Evolutionary conservation across 768 basidiomycete species (phyloP), one percentile per base, ranked within the genome.

Genomic region (Chlorophyllum brunneum): DNA sequence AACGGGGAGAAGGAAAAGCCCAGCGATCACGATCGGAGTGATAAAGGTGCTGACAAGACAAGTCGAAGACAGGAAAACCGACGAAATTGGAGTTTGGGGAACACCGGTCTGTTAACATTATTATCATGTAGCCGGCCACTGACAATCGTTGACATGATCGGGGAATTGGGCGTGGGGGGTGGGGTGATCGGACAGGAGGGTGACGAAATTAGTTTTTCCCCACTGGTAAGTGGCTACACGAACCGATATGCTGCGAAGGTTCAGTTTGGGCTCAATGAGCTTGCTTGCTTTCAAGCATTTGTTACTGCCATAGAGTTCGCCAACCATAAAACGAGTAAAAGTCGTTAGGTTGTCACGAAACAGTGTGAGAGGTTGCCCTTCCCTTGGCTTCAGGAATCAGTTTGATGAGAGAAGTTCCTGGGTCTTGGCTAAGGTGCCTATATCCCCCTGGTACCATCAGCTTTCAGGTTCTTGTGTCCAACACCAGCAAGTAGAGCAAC

Each of bases 111-210:
- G 15, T 29, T 20, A 30, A 30, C 27, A 31, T 40, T 41, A 49
- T 40, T 27, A 40, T 15, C 18, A 18, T 2, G 18, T 30, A 39
- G 15, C 36, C 47, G 24, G 37, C 34, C 1, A 23, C 18, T 39
- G 36, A 16, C 37, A 13, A 22, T 40, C 27, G n/a, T 18, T 49
- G 48, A 13, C 10, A 18, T 41, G 48, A 49, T 49, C 48, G 27
- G 13, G 20, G 30, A 22, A 34, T 26, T 30, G 27, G 38, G 23
- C 39, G 30, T 8, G 2, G 20, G 20, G n/a, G 26, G 29, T 20
- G 20, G 39, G 20, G 22, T 2, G 48, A 49, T 40, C 48, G 27
- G 24, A n/a, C 22, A 36, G 22, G 18, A 34, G 18, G 11, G 27
- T 30, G n/a, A 27, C 27, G n/a, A 43, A 24, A 27, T 6, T 20